These are phyloP conservation scores for Brassica carinata DNA, from an alignment of 345 rosid genomes.

Conservation along the genomic window DNA sequence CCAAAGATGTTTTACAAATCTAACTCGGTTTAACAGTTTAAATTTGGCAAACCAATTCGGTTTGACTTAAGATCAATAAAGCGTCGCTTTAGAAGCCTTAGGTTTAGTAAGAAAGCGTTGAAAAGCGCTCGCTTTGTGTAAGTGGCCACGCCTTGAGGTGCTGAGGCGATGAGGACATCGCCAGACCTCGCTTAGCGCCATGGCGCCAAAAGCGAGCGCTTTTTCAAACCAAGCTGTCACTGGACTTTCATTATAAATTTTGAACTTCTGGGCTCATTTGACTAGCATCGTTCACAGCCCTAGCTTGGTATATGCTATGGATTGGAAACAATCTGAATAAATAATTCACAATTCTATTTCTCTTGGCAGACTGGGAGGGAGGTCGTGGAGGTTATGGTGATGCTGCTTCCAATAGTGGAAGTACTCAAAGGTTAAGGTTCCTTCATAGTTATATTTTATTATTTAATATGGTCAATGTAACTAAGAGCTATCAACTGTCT, in stretches of 20 bases:
- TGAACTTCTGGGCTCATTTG: background rate
- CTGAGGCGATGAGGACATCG: too few species aligned
- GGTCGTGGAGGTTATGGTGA: too few species aligned
- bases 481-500: slow-evolving; percentile 4
- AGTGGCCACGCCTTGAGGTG: background rate
- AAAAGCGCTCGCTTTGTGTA: background rate
- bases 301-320: background rate
- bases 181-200: too few species aligned
- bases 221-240: too few species aligned
- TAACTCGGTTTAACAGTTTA: too few species aligned
- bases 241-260: too few species aligned
- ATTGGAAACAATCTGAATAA: background rate
- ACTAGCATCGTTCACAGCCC: background rate
- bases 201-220: too few species aligned
- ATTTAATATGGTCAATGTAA: background rate
- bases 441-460: background rate
- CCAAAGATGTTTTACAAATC: too few species aligned
- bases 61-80: background rate
- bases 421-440: too few species aligned
- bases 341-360: background rate
- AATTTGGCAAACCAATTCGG: too few species aligned
- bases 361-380: slow-evolving; percentile 35
- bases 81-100: background rate
- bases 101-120: background rate
- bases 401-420: too few species aligned